Evolutionary conservation across 108 stramenopile species (phyloP).

Genomic region (Nannochloropsis granulata): DNA sequence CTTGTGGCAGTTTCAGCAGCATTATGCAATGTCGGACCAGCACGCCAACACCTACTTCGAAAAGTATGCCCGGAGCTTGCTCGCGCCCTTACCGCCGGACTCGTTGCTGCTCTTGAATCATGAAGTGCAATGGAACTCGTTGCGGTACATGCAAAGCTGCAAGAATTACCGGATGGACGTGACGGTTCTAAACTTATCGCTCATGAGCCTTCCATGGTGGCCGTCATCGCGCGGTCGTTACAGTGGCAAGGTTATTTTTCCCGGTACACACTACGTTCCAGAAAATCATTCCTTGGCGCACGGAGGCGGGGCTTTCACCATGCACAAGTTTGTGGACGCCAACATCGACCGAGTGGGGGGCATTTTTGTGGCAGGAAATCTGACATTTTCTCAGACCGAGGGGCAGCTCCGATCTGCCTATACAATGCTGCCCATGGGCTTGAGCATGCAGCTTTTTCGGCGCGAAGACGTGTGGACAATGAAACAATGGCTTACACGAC

Average conservation of each 20-base stretch:
- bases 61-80: neutral
- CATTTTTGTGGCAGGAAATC: neutral
- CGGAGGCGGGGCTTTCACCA: neutral
- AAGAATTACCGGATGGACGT: neutral
- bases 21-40: neutral
- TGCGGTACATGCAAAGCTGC: neutral
- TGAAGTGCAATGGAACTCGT: neutral
- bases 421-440: neutral
- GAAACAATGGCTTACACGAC: neutral
- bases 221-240: neutral
- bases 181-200: neutral
- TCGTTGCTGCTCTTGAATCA: neutral
- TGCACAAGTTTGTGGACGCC: neutral
- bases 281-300: neutral
- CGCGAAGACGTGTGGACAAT: neutral
- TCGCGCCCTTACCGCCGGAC: neutral
- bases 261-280: neutral
- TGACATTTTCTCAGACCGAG: neutral
- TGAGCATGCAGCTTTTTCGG: neutral
- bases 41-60: neutral
- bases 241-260: neutral
- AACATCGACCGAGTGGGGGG: neutral
- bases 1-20: neutral
- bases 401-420: neutral
- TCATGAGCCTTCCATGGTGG: neutral